Evolutionary conservation across 441 rosid genomes (phyloP).

Genomic region (Mallotus japonicus): DNA sequence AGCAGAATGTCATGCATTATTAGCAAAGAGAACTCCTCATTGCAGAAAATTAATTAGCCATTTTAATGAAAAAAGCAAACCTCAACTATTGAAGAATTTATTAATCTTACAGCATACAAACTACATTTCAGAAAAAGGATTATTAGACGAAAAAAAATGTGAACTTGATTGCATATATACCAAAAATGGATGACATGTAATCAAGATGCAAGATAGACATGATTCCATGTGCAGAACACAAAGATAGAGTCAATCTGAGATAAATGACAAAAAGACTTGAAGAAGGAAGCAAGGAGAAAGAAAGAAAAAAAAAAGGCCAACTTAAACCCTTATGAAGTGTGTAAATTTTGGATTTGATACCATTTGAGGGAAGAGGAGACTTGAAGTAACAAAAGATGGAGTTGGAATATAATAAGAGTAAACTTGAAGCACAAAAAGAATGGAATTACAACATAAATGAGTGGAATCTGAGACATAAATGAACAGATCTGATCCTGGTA

Average conservation of each 20-base stretch:
- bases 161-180: background rate
- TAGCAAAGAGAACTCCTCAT: background rate
- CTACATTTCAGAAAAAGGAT: too few species aligned
- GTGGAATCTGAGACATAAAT: background rate
- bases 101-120: background rate
- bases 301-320: too few species aligned
- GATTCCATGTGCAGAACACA: background rate
- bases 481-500: background rate
- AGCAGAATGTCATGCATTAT: constrained; percentile 1
- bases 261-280: constrained; percentile 6
- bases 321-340: background rate
- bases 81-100: background rate
- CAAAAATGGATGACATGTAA: background rate
- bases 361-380: background rate
- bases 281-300: background rate
- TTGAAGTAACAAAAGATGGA: constrained; percentile 9
- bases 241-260: background rate
- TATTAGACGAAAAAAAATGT: too few species aligned
- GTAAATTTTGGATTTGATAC: background rate
- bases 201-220: background rate
- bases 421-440: too few species aligned
- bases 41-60: background rate
- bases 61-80: background rate
- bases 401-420: background rate
- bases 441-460: too few species aligned